These are phyloP conservation scores for Fusarium pseudocircinatum DNA, from an alignment of 2,329 filamentous ascomycete genomes.

Conservation along the genomic window DNA sequence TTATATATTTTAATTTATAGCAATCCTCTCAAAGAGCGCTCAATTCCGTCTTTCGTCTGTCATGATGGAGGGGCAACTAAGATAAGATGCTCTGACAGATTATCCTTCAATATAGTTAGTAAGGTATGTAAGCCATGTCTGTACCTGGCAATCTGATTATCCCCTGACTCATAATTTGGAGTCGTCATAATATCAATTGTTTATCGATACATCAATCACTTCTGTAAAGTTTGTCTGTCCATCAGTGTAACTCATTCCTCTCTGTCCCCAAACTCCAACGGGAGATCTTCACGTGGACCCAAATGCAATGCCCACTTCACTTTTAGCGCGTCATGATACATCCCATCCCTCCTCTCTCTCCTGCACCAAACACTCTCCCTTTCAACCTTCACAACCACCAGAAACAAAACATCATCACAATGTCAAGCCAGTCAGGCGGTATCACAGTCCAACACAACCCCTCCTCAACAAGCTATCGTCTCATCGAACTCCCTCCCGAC, in stretches of 20 bases:
- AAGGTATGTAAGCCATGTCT: background rate
- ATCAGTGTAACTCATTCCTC: background rate
- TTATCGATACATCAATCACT: background rate
- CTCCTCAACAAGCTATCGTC: conserved; percentile 63
- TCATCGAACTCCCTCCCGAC: conserved; percentile 70
- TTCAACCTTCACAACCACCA: background rate
- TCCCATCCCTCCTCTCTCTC: background rate
- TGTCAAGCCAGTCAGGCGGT: conserved; percentile 60
- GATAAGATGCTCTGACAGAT: background rate
- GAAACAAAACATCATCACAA: conserved; percentile 18
- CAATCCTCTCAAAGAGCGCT: background rate
- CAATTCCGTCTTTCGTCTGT: background rate
- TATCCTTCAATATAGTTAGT: background rate
- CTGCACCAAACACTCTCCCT: background rate
- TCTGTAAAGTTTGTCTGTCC: background rate
- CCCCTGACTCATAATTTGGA: background rate
- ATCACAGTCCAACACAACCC: conserved; percentile 62
- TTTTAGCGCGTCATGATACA: conserved; percentile 3
- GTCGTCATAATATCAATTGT: background rate
- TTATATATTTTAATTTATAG: too few species aligned
- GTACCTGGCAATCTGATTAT: background rate
- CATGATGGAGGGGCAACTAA: background rate
- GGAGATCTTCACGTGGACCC: conserved; percentile 14
- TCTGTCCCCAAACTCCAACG: background rate
- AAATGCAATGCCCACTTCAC: background rate